Evolutionary conservation across 257 asterid genomes (phyloP), one percentile per base, ranked within the genome.

Genomic region (Capsicum baccatum): DNA sequence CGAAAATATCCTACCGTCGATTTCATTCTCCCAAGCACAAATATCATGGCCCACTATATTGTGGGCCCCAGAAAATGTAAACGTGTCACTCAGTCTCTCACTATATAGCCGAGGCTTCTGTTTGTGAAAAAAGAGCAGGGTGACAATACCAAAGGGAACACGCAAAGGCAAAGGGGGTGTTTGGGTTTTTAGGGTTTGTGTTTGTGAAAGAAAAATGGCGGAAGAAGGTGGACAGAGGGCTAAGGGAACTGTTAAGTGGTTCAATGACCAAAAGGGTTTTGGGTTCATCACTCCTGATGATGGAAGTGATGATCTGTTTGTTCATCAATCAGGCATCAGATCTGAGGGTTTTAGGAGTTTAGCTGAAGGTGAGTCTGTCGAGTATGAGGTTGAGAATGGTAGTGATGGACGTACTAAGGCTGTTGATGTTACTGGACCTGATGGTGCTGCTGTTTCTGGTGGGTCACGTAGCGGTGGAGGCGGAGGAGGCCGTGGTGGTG

Each of bases 261-360:
- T 95, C 85, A 91, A 87, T 83, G 97, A 91, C 67, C 95, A 92
- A 37, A 95, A 94, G 58, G 99, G 99, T 0, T 95, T 89, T 47
- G 99, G 99, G 0, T 95, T 95, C 86, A 94, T 95, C 80, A 94
- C 98, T 11, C 99, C 99, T 8, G 92, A 90, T 0, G 97, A 93
- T 57, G 99, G 98, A 3, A 85, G 87, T 83, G 97, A 94, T 12
- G 99, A 95, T 87, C 94, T 94, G 17, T 95, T 95, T 60, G 99
- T 95, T 1, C 99, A 95, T 9, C 97, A 92, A 39, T 91, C 97
- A 0, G 92, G 94, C 16, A 92, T 95, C 91, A 92, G 92, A 86
- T 83, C 94, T 2, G 94, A 91, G n/a, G 97, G 95, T 0, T 92
- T 90, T 86, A 91, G 96, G 68, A 88, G 92, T 89, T 91, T 95